These are phyloP conservation scores for Brassica juncea DNA, from an alignment of 345 rosid genomes.

Conservation along the genomic window DNA sequence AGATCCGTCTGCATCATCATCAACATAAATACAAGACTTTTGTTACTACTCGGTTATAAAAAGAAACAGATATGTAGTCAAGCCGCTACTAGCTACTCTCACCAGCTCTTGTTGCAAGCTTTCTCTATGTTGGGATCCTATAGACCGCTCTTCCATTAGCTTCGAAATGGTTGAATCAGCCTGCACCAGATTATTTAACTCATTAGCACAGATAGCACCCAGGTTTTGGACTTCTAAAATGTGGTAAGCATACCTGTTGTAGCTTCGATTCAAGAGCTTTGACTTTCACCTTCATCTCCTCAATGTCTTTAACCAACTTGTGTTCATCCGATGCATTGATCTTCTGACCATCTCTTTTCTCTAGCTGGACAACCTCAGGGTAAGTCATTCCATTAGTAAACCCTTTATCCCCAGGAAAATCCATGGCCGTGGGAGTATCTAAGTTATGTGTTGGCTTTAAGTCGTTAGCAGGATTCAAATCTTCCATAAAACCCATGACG, in stretches of 20 bases:
- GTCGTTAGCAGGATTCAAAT: conserved; percentile 20
- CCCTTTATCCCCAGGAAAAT: conserved; percentile 37
- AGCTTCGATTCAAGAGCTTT: conserved; percentile 66
- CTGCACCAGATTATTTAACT: conserved; percentile 49
- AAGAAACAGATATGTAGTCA: background rate
- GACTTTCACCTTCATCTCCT: conserved; percentile 69
- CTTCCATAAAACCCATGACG: conserved; percentile 13
- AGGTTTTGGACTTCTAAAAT: background rate
- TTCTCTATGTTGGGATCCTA: conserved; percentile 50
- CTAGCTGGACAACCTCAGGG: conserved; percentile 31
- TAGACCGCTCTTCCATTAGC: conserved; percentile 61
- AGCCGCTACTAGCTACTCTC: conserved; percentile 36
- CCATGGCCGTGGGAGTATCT: conserved; percentile 20
- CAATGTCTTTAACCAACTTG: conserved; percentile 56
- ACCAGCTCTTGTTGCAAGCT: conserved; percentile 64
- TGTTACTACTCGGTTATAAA: background rate
- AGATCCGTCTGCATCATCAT: conserved; percentile 51
- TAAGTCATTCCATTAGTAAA: conserved; percentile 44
- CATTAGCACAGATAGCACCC: background rate
- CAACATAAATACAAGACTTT: background rate
- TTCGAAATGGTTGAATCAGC: conserved; percentile 68
- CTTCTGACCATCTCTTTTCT: conserved; percentile 38
- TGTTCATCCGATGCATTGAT: conserved; percentile 45
- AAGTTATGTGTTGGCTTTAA: conserved; percentile 24
- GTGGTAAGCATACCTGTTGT: conserved; percentile 57